phyloP scores from a whole-genome alignment of 805 yeast genomes.

The Torulaspora franciscae region DNA sequence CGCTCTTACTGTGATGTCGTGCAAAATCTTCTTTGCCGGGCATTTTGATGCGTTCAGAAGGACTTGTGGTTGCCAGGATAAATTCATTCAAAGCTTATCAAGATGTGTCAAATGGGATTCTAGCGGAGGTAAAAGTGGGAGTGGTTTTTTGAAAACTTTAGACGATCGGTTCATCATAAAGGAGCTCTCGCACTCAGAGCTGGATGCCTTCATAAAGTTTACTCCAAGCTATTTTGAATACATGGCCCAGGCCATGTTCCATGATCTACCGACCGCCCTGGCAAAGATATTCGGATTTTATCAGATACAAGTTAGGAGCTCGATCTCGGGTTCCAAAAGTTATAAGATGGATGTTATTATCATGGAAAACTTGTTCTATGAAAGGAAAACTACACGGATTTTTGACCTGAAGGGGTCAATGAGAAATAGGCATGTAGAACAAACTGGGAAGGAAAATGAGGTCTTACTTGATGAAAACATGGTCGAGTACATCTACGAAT shows the following conservation, averaged over 20 bases:
- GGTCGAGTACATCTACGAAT: conserved; percentile 96
- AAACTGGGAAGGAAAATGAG: conserved; percentile 92
- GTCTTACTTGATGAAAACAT: conserved; percentile 93
- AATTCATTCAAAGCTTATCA: conserved; percentile 82
- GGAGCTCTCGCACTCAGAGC: conserved; percentile 79
- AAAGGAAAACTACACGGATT: conserved; percentile 72
- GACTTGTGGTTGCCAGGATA: conserved; percentile 70
- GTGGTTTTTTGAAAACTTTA: conserved; percentile 84
- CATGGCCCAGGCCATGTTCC: conserved; percentile 91
- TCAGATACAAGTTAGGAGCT: conserved; percentile 82
- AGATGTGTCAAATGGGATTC: conserved; percentile 95
- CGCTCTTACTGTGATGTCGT: conserved; percentile 74
- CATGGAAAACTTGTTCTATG: conserved; percentile 92
- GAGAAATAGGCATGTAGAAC: conserved; percentile 95
- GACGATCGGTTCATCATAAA: conserved; percentile 88
- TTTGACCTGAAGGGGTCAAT: conserved; percentile 97
- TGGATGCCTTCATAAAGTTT: conserved; percentile 89
- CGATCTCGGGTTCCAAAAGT: conserved; percentile 60
- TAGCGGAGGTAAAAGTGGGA: conserved; percentile 94
- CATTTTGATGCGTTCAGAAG: conserved; percentile 92
- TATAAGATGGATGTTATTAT: conserved; percentile 86
- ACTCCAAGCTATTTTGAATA: conserved; percentile 97
- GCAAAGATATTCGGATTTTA: conserved; percentile 95
- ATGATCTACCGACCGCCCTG: conserved; percentile 88
- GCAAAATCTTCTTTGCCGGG: conserved; percentile 92